Percentiles rank a stretch among this genome's conserved stretches.
These are phyloP conservation scores for Triticum dicoccoides DNA, from an alignment of 176 grass and related monocot genomes.

Conservation along the genomic window DNA sequence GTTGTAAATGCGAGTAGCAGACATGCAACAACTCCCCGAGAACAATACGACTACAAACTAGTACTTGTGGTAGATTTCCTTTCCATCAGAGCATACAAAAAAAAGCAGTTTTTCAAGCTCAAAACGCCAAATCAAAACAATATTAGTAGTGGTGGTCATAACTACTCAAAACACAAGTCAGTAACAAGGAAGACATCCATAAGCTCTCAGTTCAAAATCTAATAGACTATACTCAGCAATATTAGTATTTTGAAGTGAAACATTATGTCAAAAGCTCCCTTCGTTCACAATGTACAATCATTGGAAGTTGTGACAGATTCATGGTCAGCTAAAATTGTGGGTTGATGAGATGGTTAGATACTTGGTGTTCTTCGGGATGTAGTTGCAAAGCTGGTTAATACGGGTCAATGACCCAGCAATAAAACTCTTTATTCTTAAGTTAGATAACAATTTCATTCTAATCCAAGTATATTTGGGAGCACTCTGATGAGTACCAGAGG, in stretches of 20 bases:
- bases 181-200: background rate
- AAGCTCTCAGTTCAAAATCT: slow-evolving; percentile 15
- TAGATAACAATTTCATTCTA: background rate
- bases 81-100: background rate
- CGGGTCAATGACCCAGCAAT: background rate
- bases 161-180: background rate
- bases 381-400: background rate
- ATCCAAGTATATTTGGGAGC: background rate
- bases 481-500: too few relatives aligned
- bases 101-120: background rate
- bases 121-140: background rate
- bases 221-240: background rate
- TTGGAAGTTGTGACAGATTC: background rate
- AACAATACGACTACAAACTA: background rate
- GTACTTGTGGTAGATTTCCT: background rate
- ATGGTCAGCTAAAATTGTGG: too few relatives aligned
- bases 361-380: background rate
- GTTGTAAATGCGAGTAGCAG: background rate
- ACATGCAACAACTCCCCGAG: background rate
- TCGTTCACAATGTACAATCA: background rate
- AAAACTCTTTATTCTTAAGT: background rate
- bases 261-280: background rate
- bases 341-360: background rate
- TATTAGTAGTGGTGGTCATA: background rate
- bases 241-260: slow-evolving; percentile 1